Conservation (phyloP, 352 stramenopile species). For the Phytophthora aleatoria region DNA sequence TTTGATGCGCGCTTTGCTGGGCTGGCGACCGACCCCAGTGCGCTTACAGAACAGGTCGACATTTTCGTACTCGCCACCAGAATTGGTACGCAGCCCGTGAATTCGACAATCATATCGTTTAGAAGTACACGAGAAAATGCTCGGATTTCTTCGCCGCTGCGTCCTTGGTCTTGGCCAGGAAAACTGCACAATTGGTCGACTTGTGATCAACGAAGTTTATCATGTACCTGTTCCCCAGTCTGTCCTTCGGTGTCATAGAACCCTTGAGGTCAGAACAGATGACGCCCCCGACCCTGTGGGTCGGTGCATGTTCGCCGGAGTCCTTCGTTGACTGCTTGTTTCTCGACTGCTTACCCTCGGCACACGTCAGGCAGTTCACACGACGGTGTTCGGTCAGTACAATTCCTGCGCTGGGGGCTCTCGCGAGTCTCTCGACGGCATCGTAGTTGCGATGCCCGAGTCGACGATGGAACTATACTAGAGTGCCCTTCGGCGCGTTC, state of each 20-base stretch:
- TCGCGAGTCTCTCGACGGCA: not conserved
- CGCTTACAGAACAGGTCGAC: conserved; percentile 32
- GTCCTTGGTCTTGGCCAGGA: conserved; percentile 20
- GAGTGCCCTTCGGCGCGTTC: not conserved
- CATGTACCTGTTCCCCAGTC: conserved; percentile 8
- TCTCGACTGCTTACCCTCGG: not conserved
- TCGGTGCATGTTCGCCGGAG: not conserved
- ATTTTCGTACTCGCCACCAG: conserved; percentile 33
- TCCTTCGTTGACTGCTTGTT: not conserved
- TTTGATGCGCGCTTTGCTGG: conserved; percentile 13
- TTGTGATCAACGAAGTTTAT: conserved; percentile 27
- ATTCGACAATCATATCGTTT: conserved; percentile 15
- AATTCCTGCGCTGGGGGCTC: not conserved
- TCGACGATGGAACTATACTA: not conserved
- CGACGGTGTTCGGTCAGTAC: not conserved
- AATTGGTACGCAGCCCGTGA: conserved; percentile 18
- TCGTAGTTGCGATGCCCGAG: not conserved
- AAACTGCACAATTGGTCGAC: conserved; percentile 20
- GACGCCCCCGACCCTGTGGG: not conserved
- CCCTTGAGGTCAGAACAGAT: not conserved
- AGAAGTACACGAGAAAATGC: conserved; percentile 10
- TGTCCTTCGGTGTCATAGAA: not conserved
- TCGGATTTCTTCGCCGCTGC: conserved; percentile 11
- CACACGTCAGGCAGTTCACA: not conserved
- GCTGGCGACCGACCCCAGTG: conserved; percentile 27